phyloP scores from a whole-genome alignment of 345 rosid genomes.

The Acer yangbiense region DNA sequence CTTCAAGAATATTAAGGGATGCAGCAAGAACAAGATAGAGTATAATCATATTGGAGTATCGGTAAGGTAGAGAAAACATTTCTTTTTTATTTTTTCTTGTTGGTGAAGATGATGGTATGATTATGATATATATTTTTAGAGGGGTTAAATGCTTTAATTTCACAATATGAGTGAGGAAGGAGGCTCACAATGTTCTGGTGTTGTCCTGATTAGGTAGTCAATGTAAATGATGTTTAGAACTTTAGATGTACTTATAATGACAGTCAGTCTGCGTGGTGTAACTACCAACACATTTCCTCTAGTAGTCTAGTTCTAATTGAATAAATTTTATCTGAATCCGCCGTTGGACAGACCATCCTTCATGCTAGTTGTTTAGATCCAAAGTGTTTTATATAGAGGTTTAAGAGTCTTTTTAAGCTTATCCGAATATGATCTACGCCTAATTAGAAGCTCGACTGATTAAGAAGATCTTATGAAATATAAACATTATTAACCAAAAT shows the following conservation, averaged over 20 bases:
- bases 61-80: conserved; percentile 6
- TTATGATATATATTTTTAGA: not conserved
- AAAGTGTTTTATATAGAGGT: too few species aligned
- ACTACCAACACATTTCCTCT: not conserved
- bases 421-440: too few species aligned
- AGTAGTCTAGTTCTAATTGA: not conserved
- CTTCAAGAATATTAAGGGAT: not conserved
- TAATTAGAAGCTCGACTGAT: too few species aligned
- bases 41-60: not conserved
- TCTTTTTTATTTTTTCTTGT: not conserved
- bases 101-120: not conserved
- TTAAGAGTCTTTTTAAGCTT: too few species aligned
- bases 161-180: not conserved
- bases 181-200: conserved; percentile 16
- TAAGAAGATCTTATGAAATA: too few species aligned
- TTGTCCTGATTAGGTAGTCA: conserved; percentile 12
- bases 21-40: conserved; percentile 7
- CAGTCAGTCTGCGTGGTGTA: not conserved
- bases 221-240: not conserved
- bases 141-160: not conserved
- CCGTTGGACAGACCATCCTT: too few species aligned
- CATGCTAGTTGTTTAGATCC: too few species aligned
- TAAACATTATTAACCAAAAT: too few species aligned
- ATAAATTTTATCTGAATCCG: too few species aligned
- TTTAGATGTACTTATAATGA: not conserved